Conservation (phyloP, 176 grass and related monocot species). For the Alloteropsis semialata region DNA sequence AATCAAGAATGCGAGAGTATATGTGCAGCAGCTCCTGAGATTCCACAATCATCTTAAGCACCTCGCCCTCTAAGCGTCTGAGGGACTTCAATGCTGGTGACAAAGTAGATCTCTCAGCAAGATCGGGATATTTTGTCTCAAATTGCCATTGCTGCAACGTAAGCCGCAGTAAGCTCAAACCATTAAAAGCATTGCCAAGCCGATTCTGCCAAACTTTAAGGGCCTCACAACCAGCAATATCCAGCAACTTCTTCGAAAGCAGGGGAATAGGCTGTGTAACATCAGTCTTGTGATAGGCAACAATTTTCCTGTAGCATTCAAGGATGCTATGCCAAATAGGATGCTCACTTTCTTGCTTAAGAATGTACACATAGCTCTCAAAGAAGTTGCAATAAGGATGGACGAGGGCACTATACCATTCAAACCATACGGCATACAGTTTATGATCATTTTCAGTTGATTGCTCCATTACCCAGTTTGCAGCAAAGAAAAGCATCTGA, state of each 20-base stretch:
- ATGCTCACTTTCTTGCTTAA: conserved; percentile 56
- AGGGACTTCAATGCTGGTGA: conserved; percentile 58
- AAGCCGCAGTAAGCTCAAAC: conserved; percentile 67
- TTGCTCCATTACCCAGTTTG: conserved; percentile 89
- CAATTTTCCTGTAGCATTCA: conserved; percentile 46
- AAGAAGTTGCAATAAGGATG: conserved; percentile 75
- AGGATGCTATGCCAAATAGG: conserved; percentile 76
- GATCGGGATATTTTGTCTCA: conserved; percentile 46
- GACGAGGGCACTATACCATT: conserved; percentile 53
- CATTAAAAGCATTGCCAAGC: conserved; percentile 38
- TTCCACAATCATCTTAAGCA: conserved; percentile 52
- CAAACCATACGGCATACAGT: conserved; percentile 62
- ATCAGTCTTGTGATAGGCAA: conserved; percentile 61
- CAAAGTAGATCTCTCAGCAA: conserved; percentile 33
- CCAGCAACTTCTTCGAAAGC: conserved; percentile 56
- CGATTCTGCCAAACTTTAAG: conserved; percentile 40
- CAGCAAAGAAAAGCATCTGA: conserved; percentile 86
- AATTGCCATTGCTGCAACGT: conserved; percentile 66
- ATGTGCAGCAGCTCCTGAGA: conserved; percentile 45
- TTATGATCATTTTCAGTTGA: conserved; percentile 60
- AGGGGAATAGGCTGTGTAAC: conserved; percentile 48
- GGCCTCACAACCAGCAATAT: conserved; percentile 44
- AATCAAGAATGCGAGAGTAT: conserved; percentile 63
- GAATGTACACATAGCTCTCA: conserved; percentile 45
- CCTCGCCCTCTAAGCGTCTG: conserved; percentile 55